Base-by-base conservation (phyloP, 768 basidiomycete species). In the Gymnopilus junonius region DNA sequence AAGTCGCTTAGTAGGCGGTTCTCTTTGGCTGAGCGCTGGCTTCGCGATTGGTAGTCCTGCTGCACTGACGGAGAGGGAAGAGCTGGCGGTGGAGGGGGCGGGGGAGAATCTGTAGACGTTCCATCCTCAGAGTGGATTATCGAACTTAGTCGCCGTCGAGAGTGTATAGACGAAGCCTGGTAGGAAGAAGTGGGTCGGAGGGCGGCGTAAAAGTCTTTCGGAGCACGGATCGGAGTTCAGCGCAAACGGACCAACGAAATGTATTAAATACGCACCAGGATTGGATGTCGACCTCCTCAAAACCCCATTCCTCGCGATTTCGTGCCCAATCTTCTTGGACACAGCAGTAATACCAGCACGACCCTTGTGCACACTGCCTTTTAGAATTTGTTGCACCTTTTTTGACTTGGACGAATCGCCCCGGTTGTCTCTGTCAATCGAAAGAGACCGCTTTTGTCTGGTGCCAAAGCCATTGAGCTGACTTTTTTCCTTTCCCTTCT, bases 151-250 rank as follows among this genome's bases (percentile, higher is more conserved):
- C 86, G 82, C 58, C 86, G 79, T 37, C 94, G 87, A 1, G 93
- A 92, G 72, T 95, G 94, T 55, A 95, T 95, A 1, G 93, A 95
- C 1, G 94, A 70, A 71, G 94, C 82, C 84, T 93, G 81, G 79
- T 93, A 79, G 61, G 85, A 71, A 61, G 85, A 71, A 59, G 84
- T 80, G 59, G 85, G 87, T 17, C 81, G 82, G 10, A 92, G 78
- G 12, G 87, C 82, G 2, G 84, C 84, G 65, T 91, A 86, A 65
- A 94, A 90, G 67, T 93, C 92, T 91, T 61, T 32, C 20, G 32
- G n/a, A n/a, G n/a, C n/a, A n/a, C 32, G 20, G 4, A 51, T 48
- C 21, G 39, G 42, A 17, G 20, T 58, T n/a, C 1, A 39, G 11
- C 21, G 17, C 23, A 40, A 8, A 40, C 7, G 43, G 29, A 27